Base-by-base conservation (phyloP, 768 basidiomycete genomes). In the Coprinopsis strossmayeri region DNA sequence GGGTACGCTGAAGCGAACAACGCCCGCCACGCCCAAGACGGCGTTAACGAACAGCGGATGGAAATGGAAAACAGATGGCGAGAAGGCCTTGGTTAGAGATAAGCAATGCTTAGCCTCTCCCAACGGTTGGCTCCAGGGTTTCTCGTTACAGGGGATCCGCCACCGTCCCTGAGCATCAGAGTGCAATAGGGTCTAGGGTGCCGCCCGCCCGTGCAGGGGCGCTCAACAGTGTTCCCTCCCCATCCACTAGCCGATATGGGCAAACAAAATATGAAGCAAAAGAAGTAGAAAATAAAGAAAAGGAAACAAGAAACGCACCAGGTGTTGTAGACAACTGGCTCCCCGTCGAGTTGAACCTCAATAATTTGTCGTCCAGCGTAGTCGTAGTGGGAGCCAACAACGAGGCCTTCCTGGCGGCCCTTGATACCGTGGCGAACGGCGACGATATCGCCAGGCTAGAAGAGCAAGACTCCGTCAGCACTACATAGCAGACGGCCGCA, bases 361-460 rank as follows among this genome's bases (percentile, higher is more conserved):
- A 92, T 68, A 55, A 91, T 75, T 69, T 87, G 85, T 49, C 87
- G 83, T 46, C 88, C 89, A 46, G 72, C 65, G 55, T 73, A 69
- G 76, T 91, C 89, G 49, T 77, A 57, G 67, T 86, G 81, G 27
- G 85, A 77, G 34, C 87, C 86, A 30, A 90, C 69, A 55, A 91
- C 89, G 49, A 91, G 76, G 45, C 91, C 90, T 61, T 93, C 89
- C 59, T 74, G 78, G 53, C 77, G 72, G 57, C 83, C 84, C 51
- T 74, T 73, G 25, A 65, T 45, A 32, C 78, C 78, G 59, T 87
- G 76, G 58, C 80, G 74, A 59, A 91, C 82, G 48, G 84, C 73
- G 64, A 91, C 88, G 60, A 90, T 73, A 63, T 91, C 89, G 52
- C 88, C 89, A 46, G 87, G 78, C 84, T 88, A 45, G 5, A 13